These are phyloP conservation scores for Cutaneotrichosporon cyanovorans DNA, from an alignment of 1,284 basidiomycete species.

Conservation along the genomic window DNA sequence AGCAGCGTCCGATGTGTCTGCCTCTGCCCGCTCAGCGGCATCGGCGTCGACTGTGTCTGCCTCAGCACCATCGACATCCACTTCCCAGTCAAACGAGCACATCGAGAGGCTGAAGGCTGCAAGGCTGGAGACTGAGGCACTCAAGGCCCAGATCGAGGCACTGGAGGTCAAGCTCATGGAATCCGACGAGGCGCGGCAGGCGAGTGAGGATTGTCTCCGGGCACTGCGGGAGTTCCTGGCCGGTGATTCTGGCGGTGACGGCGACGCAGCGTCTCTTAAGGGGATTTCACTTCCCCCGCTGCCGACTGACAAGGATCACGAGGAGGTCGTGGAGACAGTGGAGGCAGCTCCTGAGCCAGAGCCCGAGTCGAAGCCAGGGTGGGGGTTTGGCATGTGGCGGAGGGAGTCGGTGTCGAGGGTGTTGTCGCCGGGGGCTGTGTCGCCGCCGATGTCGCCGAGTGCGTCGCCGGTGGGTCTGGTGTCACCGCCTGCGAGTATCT, in stretches of 20 bases:
- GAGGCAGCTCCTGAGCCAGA: too few relatives aligned
- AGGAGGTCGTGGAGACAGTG: too few relatives aligned
- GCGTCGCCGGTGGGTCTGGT: not conserved
- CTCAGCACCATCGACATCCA: too few relatives aligned
- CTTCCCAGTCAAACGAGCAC: slow-evolving; percentile 1
- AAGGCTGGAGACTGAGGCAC: slow-evolving; percentile 10
- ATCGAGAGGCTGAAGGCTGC: slow-evolving; percentile 1
- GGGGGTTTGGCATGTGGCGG: slow-evolving; percentile 7
- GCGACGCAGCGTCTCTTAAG: not conserved
- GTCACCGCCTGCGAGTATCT: not conserved
- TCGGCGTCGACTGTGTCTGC: too few relatives aligned
- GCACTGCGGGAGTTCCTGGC: slow-evolving; percentile 78
- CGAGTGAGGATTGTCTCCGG: slow-evolving; percentile 74
- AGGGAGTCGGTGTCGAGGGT: not conserved
- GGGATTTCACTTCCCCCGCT: slow-evolving; percentile 50
- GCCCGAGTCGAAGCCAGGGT: slow-evolving; percentile 2
- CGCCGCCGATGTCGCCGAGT: not conserved
- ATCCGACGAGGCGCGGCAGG: slow-evolving; percentile 71
- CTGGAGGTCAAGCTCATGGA: slow-evolving; percentile 61
- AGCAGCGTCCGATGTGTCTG: too few relatives aligned
- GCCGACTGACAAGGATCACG: slow-evolving; percentile 53
- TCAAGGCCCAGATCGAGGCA: slow-evolving; percentile 58
- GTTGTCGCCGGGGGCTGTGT: too few relatives aligned
- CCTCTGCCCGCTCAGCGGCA: too few relatives aligned
- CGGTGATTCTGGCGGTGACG: slow-evolving; percentile 16